These are phyloP conservation scores for Geosmithia morbida DNA, from an alignment of 2,329 filamentous ascomycete species.

Conservation along the genomic window DNA sequence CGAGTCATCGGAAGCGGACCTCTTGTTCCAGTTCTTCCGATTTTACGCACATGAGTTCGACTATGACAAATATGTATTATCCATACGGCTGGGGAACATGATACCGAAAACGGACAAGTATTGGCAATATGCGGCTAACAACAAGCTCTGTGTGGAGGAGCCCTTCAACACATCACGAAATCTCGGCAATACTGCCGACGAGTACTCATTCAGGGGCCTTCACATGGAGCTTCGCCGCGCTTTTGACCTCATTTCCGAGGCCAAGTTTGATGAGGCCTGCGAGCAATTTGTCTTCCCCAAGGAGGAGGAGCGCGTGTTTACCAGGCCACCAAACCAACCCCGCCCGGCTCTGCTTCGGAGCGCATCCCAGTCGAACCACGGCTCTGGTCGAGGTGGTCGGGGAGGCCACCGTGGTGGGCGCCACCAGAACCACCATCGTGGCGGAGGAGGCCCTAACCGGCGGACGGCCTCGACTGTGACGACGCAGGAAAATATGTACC, in stretches of 20 bases:
- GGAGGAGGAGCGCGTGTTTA: slow-evolving; percentile 54
- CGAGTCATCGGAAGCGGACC: slow-evolving; percentile 64
- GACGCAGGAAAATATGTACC: slow-evolving; percentile 33
- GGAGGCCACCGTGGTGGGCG: slow-evolving; percentile 34
- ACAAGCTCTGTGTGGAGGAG: slow-evolving; percentile 87
- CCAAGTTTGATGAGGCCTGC: slow-evolving; percentile 70
- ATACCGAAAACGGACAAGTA: slow-evolving; percentile 74
- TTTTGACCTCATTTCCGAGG: slow-evolving; percentile 67
- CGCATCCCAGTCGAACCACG: slow-evolving; percentile 46
- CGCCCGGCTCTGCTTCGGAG: slow-evolving; percentile 44
- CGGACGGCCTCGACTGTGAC: slow-evolving; percentile 37
- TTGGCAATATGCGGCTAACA: slow-evolving; percentile 70
- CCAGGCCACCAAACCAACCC: slow-evolving; percentile 38
- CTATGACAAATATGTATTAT: slow-evolving; percentile 72
- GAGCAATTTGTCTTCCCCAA: slow-evolving; percentile 80
- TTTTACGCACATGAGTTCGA: slow-evolving; percentile 91
- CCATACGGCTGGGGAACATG: slow-evolving; percentile 67
- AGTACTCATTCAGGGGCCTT: slow-evolving; percentile 82
- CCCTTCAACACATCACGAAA: slow-evolving; percentile 87
- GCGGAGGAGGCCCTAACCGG: slow-evolving; percentile 26
- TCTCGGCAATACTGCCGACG: slow-evolving; percentile 89
- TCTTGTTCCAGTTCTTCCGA: slow-evolving; percentile 93
- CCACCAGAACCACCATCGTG: slow-evolving; percentile 17
- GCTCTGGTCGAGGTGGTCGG: slow-evolving; percentile 31
- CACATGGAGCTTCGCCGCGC: slow-evolving; percentile 82